Conservation (phyloP, 1,139 yeast species). For the Wickerhamomyces sp. region DNA sequence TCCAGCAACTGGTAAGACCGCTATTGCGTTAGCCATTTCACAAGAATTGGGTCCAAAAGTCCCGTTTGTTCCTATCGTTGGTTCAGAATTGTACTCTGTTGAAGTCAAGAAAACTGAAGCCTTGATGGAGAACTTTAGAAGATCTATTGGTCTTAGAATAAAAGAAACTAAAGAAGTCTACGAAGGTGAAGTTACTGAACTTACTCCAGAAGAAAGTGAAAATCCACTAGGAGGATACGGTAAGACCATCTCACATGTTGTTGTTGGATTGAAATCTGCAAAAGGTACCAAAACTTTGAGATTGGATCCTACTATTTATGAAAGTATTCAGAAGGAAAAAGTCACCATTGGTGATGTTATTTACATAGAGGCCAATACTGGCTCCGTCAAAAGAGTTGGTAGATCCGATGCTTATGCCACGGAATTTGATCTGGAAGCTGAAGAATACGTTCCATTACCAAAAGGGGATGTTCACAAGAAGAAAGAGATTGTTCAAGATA, state of each 20-base stretch:
- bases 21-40: constrained; percentile 90
- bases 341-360: constrained; percentile 95
- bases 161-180: constrained; percentile 97
- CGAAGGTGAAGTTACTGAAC: constrained; percentile 96
- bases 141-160: constrained; percentile 93
- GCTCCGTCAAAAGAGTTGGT: constrained; percentile 96
- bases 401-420: constrained; percentile 98
- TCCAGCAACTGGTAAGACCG: constrained; percentile 98
- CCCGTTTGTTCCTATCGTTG: constrained; percentile 97
- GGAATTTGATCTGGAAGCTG: constrained; percentile 96
- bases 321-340: constrained; percentile 91
- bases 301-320: constrained; percentile 93
- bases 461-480: constrained; percentile 98
- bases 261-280: constrained; percentile 91
- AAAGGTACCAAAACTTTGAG: constrained; percentile 92
- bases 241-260: constrained; percentile 89
- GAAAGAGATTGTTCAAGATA: constrained; percentile 97
- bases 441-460: constrained; percentile 96
- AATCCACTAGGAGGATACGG: constrained; percentile 98
- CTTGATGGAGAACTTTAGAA: constrained; percentile 93
- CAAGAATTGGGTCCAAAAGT: constrained; percentile 98
- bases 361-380: constrained; percentile 95
- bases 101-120: constrained; percentile 98
- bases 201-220: constrained; percentile 95
- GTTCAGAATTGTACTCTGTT: constrained; percentile 91